Base-by-base conservation (phyloP, 148 eudicot species). In the Diospyros kaki region DNA sequence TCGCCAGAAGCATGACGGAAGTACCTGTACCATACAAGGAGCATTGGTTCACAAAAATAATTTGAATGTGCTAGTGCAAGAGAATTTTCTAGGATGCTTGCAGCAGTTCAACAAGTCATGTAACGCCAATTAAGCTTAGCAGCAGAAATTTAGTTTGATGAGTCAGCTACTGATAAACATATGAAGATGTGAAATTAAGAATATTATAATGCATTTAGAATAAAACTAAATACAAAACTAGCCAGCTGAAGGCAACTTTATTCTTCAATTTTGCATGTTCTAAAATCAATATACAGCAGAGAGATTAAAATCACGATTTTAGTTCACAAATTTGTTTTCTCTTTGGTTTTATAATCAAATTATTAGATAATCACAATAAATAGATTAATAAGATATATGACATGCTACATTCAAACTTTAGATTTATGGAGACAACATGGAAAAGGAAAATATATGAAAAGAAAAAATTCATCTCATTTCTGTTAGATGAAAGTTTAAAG, bases 1-100 rank as follows among this genome's bases (percentile, higher is more conserved):
- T 92, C 94, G 66, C 94, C 93, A 40, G 97, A 90, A 73, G 97
- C 97, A 83, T 92, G 97, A 72, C 93, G 93, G 72, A 92, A 92
- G 84, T 92, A 92, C 83, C 94, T 92, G 82, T 67, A 56, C 41
- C 61, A 68, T 51, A 56, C 58, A 73, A 45, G 73, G 58, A 43
- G 66, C 55, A 18, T 68, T 40, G 0, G 41, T 39, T 14, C 2
- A 74, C 14, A 42, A 6, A 7, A 11, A 46, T 3, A 18, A 45
- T 11, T 42, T 55, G 51, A 44, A 44, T 2, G 44, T n/a, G 14
- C 14, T 10, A 17, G 15, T 5, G 6, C 11, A 12, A 61, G 9
- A 42, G 39, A 38, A 10, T 12, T 3, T 3, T 39, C 7, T 4
- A 44, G 3, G 12, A n/a, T 66, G 53, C 7, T 9, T 44, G 44